These are phyloP conservation scores for Penicillium occitanis DNA, from an alignment of 2,329 filamentous ascomycete genomes.

Conservation along the genomic window DNA sequence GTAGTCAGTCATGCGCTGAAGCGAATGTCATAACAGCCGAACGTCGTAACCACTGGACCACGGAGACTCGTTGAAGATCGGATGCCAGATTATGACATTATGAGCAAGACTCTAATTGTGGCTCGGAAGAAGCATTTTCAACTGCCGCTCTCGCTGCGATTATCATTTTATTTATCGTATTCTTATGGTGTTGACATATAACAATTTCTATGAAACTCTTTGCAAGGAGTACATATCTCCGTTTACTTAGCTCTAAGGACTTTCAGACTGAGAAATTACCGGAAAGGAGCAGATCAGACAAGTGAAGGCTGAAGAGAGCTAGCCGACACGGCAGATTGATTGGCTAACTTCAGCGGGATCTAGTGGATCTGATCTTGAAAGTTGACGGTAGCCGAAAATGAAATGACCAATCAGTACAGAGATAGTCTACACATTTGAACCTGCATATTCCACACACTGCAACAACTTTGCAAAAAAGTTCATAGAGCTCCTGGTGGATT, in stretches of 20 bases:
- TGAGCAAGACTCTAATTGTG: no score
- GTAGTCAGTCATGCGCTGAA: neutral
- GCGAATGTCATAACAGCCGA: neutral
- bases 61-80: neutral
- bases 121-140: neutral
- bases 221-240: no score
- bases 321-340: neutral
- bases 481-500: neutral
- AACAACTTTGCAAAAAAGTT: neutral
- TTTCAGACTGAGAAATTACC: no score
- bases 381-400: neutral
- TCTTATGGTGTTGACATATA: neutral
- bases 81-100: neutral
- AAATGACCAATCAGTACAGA: neutral
- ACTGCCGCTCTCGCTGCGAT: neutral
- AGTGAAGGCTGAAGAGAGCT: no score
- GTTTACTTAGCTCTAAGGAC: no score
- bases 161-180: neutral
- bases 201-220: no score
- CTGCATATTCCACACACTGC: neutral
- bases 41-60: constrained; percentile 11
- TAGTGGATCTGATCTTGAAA: neutral
- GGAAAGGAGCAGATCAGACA: neutral
- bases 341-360: neutral
- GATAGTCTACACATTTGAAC: neutral